These are phyloP conservation scores for Clonostachys rhizophaga DNA, from an alignment of 2,329 filamentous ascomycete species.

Conservation along the genomic window DNA sequence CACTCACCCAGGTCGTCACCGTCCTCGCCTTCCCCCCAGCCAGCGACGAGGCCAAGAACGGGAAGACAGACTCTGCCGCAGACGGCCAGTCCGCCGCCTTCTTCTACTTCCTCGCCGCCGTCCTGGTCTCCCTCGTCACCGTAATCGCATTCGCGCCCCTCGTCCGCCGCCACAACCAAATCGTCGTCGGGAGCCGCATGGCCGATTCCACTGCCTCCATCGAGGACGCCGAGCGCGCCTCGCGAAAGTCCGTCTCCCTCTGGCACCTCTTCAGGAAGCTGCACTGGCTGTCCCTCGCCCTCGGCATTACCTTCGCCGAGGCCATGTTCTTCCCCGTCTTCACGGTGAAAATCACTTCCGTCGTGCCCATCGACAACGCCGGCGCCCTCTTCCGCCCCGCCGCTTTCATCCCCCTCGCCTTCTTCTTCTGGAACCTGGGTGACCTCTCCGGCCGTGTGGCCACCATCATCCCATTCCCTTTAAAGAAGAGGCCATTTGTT, in stretches of 20 bases:
- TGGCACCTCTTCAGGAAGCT: slow-evolving; percentile 70
- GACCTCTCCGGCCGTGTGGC: slow-evolving; percentile 74
- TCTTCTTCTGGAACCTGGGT: slow-evolving; percentile 90
- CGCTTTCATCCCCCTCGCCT: slow-evolving; percentile 84
- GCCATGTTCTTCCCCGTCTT: slow-evolving; percentile 97
- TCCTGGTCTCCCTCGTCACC: slow-evolving; percentile 65
- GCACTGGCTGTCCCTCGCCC: slow-evolving; percentile 68
- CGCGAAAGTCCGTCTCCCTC: slow-evolving; percentile 49
- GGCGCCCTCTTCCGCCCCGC: slow-evolving; percentile 63
- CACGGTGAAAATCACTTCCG: slow-evolving; percentile 60
- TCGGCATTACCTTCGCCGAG: slow-evolving; percentile 75
- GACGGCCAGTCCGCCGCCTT: slow-evolving; percentile 60
- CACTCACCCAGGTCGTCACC: slow-evolving; percentile 79
- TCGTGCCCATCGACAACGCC: slow-evolving; percentile 18
- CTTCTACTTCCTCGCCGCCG: slow-evolving; percentile 86
- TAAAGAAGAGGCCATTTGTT: slow-evolving; percentile 58
- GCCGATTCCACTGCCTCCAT: slow-evolving; percentile 43
- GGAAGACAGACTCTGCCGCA: slow-evolving; percentile 13
- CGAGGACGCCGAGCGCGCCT: slow-evolving; percentile 45
- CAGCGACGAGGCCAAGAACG: slow-evolving; percentile 11
- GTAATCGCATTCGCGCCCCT: slow-evolving; percentile 74
- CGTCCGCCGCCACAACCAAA: slow-evolving; percentile 51
- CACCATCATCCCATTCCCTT: slow-evolving; percentile 51
- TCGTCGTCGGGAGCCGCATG: slow-evolving; percentile 43
- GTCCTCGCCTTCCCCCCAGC: slow-evolving; percentile 57